Evolutionary conservation across 441 rosid genomes (phyloP), one percentile per base, ranked within the genome.

Genomic region (Gossypium trilobum): DNA sequence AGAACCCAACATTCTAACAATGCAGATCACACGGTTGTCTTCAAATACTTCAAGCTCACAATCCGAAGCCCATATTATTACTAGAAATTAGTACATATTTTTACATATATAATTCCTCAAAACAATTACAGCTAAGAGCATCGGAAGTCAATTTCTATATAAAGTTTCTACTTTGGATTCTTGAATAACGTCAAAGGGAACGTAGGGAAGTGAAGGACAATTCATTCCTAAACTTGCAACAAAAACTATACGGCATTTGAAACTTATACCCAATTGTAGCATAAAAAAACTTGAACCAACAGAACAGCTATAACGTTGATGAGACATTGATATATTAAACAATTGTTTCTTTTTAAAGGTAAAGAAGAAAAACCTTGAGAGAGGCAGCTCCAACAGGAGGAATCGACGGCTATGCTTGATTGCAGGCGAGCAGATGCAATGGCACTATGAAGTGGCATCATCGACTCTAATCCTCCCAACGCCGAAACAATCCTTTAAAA

Each of bases 351-450:
- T 36, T 36, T 7, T 7, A 61, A 17, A 22, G 79, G n/a, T 7
- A 0, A 8, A 10, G 7, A 11, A 27, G 36, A 2, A 50, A 22
- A 69, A 93, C 97, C 96, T 82, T 86, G 89, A 74, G 97, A 93
- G 77, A 93, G 95, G 87, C 75, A 78, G 86, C 98, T 94, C 97
- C 98, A 94, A 81, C 92, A 88, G 22, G 92, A 85, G 23, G 97
- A 78, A 85, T 89, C 95, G 22, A 89, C 80, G 23, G 97, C 95
- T 52, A 94, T 87, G 81, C 79, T 85, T 59, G 97, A 94, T 56
- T 58, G 80, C 58, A 94, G 93, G 73, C 96, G 78, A 79, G 98
- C 91, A 74, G 93, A 87, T 36, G 98, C 96, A 78, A 81, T 80
- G 58, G 88, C 90, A 78, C 87, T 90, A 78, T 93, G 96, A 62